Percentiles rank a stretch among this genome's conserved stretches.
These are phyloP conservation scores for Xylaria sp. DNA, from an alignment of 2,329 filamentous ascomycete species.

Conservation along the genomic window DNA sequence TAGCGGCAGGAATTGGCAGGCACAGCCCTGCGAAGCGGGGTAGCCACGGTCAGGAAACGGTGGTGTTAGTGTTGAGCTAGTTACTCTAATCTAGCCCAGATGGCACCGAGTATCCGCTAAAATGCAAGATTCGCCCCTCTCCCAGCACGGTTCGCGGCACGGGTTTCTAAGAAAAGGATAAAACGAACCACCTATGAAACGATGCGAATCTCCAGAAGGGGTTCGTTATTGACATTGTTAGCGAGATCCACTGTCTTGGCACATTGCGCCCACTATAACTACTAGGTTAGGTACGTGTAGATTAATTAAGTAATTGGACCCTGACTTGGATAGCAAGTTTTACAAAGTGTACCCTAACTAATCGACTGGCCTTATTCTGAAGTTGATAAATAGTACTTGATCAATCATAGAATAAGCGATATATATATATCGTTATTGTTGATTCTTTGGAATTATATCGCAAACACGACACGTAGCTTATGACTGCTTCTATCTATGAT, in stretches of 20 bases:
- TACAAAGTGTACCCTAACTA: too few species aligned
- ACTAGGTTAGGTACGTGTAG: too few species aligned
- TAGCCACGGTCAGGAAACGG: background rate
- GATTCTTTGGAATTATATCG: too few species aligned
- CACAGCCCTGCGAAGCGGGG: slow-evolving; percentile 30
- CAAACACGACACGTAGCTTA: too few species aligned
- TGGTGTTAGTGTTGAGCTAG: background rate
- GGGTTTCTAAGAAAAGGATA: slow-evolving; percentile 24
- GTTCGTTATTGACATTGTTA: background rate
- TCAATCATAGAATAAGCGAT: too few species aligned
- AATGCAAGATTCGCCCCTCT: slow-evolving; percentile 16
- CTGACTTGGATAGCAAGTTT: background rate
- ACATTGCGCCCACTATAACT: background rate
- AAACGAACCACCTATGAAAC: slow-evolving; percentile 6
- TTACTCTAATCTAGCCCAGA: background rate
- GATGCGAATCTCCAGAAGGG: background rate
- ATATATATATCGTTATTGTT: too few species aligned
- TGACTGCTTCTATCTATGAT: too few species aligned
- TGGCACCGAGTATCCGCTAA: slow-evolving; percentile 1
- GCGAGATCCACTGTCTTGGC: slow-evolving; percentile 10
- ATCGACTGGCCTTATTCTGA: too few species aligned
- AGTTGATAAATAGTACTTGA: too few species aligned
- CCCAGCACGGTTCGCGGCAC: slow-evolving; percentile 7
- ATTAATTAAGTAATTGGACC: background rate
- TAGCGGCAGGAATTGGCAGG: background rate